Percentiles rank a stretch among this genome's conserved stretches.
These are phyloP conservation scores for Orbilia quercus DNA, from an alignment of 2,329 filamentous ascomycete genomes.

Conservation along the genomic window DNA sequence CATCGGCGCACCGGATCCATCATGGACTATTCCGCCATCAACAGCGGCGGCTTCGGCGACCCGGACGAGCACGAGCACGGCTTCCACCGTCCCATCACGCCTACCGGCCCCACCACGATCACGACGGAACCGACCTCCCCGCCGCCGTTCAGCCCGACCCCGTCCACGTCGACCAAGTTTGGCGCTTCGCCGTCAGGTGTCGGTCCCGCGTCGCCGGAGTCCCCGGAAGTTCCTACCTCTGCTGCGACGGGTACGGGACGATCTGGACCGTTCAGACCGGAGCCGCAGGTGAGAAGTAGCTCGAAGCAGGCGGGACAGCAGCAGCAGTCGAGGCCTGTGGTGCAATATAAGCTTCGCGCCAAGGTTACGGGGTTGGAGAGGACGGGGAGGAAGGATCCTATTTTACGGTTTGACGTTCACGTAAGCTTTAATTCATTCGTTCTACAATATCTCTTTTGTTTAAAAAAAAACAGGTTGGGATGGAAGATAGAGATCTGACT, in stretches of 20 bases:
- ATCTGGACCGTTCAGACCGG: constrained; percentile 31
- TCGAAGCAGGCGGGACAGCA: constrained; percentile 62
- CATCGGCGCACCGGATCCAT: constrained; percentile 30
- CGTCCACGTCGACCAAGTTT: constrained; percentile 34
- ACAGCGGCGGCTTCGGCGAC: constrained; percentile 45
- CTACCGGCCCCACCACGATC: constrained; percentile 17
- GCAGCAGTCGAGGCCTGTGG: constrained; percentile 66
- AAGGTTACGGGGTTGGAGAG: constrained; percentile 95
- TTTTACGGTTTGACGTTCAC: constrained; percentile 94
- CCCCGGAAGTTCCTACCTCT: constrained; percentile 29
- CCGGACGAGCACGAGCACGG: constrained; percentile 42
- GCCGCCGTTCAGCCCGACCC: constrained; percentile 44
- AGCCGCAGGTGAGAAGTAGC: constrained; percentile 46
- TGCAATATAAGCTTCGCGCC: constrained; percentile 85
- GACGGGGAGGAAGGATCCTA: constrained; percentile 93
- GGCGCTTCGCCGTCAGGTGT: not conserved
- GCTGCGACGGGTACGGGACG: constrained; percentile 13
- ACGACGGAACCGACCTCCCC: constrained; percentile 39
- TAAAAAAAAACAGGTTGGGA: too few relatives aligned
- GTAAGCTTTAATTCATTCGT: constrained; percentile 66
- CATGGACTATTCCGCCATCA: constrained; percentile 55
- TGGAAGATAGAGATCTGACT: constrained; percentile 2
- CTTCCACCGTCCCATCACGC: constrained; percentile 48
- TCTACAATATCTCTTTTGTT: not conserved
- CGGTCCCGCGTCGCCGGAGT: constrained; percentile 27